Evolutionary conservation across 2,329 filamentous ascomycete genomes (phyloP).

Genomic region (Aureobasidium mangrovei): DNA sequence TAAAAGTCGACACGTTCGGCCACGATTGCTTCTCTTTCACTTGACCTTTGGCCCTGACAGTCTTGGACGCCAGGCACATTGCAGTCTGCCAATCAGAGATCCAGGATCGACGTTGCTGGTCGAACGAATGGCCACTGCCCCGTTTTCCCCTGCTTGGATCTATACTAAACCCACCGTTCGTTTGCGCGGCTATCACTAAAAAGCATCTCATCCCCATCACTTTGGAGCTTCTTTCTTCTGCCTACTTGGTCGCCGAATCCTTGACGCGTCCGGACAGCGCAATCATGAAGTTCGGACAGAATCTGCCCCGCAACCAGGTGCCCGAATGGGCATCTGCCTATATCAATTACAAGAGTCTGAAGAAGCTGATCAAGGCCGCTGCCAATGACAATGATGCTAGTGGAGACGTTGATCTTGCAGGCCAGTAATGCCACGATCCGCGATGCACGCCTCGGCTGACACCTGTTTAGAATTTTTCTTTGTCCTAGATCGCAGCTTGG

Average conservation of each 20-base stretch:
- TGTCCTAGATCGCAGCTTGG: slow-evolving; percentile 89
- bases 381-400: slow-evolving; percentile 57
- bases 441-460: slow-evolving; percentile 21
- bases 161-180: slow-evolving; percentile 13
- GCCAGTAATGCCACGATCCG: slow-evolving; percentile 45
- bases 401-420: slow-evolving; percentile 77
- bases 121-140: slow-evolving; percentile 9
- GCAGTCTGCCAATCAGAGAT: background rate
- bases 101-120: slow-evolving; percentile 1
- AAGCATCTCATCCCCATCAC: background rate
- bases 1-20: slow-evolving; percentile 5
- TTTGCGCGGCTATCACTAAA: slow-evolving; percentile 12
- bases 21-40: background rate
- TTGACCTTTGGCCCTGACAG: background rate
- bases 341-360: slow-evolving; percentile 85
- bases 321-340: slow-evolving; percentile 79
- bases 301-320: slow-evolving; percentile 70
- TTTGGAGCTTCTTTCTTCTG: background rate
- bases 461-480: slow-evolving; percentile 80
- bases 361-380: slow-evolving; percentile 88
- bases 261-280: background rate
- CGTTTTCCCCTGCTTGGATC: background rate
- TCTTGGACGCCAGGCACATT: background rate
- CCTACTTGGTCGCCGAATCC: background rate
- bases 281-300: slow-evolving; percentile 43